Conservation (phyloP, 78 protist genomes). For the Dictyostelium firmibasis region DNA sequence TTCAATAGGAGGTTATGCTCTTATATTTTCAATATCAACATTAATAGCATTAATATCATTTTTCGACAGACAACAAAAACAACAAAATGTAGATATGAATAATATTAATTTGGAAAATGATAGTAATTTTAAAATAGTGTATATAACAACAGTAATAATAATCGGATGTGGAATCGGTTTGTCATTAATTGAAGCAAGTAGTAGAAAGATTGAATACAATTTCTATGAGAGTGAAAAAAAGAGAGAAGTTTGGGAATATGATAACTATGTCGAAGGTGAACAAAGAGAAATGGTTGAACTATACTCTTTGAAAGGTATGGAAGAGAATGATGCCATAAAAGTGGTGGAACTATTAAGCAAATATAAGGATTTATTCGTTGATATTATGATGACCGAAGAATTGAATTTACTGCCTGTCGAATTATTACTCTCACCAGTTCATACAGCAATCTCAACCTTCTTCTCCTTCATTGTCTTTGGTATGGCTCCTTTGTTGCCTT, state of each 20-base stretch:
- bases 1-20: constrained; percentile 42
- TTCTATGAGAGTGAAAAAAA: constrained; percentile 49
- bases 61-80: background rate
- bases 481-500: constrained; percentile 30
- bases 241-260: constrained; percentile 73
- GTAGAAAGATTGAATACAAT: constrained; percentile 17
- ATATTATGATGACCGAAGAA: constrained; percentile 78
- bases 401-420: constrained; percentile 63
- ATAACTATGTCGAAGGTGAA: constrained; percentile 80
- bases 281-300: constrained; percentile 77
- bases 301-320: constrained; percentile 59
- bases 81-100: background rate
- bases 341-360: constrained; percentile 53
- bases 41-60: constrained; percentile 37
- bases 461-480: constrained; percentile 42
- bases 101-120: background rate
- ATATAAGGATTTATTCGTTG: constrained; percentile 63
- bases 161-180: constrained; percentile 1
- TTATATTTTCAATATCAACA: constrained; percentile 34
- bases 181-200: constrained; percentile 35
- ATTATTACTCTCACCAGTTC: constrained; percentile 27
- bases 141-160: constrained; percentile 10
- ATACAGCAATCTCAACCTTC: constrained; percentile 11
- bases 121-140: background rate
- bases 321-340: constrained; percentile 36